Evolutionary conservation across 139 green algal genomes (phyloP), one percentile per base, ranked within the genome.

Genomic region (Nannochloris sp.): DNA sequence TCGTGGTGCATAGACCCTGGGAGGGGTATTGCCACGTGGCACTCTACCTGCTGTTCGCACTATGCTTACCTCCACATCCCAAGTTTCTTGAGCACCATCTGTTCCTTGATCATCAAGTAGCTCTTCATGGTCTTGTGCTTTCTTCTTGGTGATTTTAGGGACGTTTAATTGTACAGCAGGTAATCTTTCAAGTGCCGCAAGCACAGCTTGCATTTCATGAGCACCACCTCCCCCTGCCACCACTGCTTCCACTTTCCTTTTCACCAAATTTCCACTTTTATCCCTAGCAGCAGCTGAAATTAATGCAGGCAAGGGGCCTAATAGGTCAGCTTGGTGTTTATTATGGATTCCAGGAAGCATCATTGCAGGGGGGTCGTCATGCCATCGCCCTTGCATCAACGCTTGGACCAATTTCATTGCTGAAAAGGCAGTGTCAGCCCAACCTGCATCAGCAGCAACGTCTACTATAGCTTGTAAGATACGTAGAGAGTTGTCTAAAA

Each of bases 401-500:
- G 80, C 74, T 68, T 98, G 90, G 30, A 95, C 75, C 32, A 97
- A 71, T 45, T 76, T 66, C 76, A 97, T 93, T 51, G 71, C 75
- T 19, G 73, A 60, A 9, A 97, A 74, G 0, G 84, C 67, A 7
- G 85, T 91, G 54, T 64, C 61, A 44, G 97, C 81, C 85, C 85
- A 95, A 13, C 89, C 89, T 1, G 66, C 74, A 35, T 96, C 85
- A 0, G 88, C 83, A 0, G 76, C 63, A 13, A 96, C 71, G 71
- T 98, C 93, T 4, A 95, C 75, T 61, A 98, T 87, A 0, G 93
- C 92, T 80, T 96, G 78, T 60, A 97, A 69, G 27, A 99, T 72
- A 31, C 94, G 87, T 29, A 95, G 64, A 42, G 65, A 82, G 63
- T 97, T 92, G 78, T 99, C 94, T 55, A 99, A 79, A 48, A 89